Base-by-base conservation (phyloP, 495 filamentous ascomycete genomes). In the Podospora pseudocomata region DNA sequence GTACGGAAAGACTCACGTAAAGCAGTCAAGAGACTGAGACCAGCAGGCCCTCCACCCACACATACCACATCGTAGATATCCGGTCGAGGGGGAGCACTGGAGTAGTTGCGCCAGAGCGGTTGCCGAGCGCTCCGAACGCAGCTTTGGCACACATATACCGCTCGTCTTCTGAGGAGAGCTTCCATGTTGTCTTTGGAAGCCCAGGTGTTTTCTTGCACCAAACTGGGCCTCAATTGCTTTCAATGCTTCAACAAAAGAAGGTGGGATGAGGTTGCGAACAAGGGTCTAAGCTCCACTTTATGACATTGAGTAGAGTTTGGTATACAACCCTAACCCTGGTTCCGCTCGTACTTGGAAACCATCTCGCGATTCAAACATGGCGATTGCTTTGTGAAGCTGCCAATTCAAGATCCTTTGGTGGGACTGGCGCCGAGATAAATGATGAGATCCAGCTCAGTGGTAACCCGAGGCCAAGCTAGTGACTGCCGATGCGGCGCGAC, bases 41-140 rank as follows among this genome's bases (percentile, higher is more conserved):
- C 96, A 9, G 94, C 95, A 16, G 95, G 96, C n/a, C 96, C 96
- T 30, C 95, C 96, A 63, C 96, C 96, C 68, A 99, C 91, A 68
- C 93, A 95, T 63, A 97, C 93, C 34, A 98, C 90, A 86, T 97
- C 94, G 81, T 94, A 97, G 74, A 97, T 87, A 59, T 89, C 87
- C 0, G 83, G 85, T 64, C 72, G 65, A 60, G 76, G 62, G 5
- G 75, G 55, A 26, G 76, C 65, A n/a, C 67, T 83, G 27, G 81
- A 68, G 66, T 80, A 86, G 7, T 69, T 68, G 69, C 82, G 75
- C 59, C 66, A 68, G 63, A 71, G 65, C 65, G 73, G 73, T 9
- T 72, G 69, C 69, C 71, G 73, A 39, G 82, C 62, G 64, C 74
- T 74, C 44, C 74, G 80, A 19, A 72, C 83, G 67, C 84, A 86